Evolutionary conservation across 2,329 filamentous ascomycete genomes (phyloP).

Genomic region (Hypoxylon sp.): DNA sequence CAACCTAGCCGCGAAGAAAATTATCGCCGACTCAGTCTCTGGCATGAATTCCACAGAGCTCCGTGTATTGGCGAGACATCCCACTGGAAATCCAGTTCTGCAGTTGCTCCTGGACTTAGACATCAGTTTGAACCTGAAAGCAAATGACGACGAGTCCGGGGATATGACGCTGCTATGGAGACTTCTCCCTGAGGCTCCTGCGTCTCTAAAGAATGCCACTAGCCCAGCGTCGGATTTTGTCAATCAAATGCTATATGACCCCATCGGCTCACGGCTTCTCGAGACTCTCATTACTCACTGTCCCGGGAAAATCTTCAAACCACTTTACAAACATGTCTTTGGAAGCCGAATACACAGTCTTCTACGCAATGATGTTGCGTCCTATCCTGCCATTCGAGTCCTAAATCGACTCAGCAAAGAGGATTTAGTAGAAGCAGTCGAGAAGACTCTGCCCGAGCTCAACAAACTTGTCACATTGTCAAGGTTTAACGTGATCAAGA

Average conservation of each 20-base stretch:
- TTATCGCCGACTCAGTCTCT: slow-evolving; percentile 82
- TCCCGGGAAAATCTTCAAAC: slow-evolving; percentile 92
- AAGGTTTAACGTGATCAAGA: slow-evolving; percentile 83
- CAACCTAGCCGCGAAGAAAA: slow-evolving; percentile 80
- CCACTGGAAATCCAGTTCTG: slow-evolving; percentile 92
- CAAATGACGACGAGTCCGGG: slow-evolving; percentile 57
- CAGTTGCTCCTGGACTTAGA: slow-evolving; percentile 92
- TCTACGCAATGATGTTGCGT: slow-evolving; percentile 90
- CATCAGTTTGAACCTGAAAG: slow-evolving; percentile 79
- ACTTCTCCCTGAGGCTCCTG: slow-evolving; percentile 81
- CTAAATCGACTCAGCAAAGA: slow-evolving; percentile 89
- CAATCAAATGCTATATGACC: slow-evolving; percentile 89
- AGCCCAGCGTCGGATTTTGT: slow-evolving; percentile 84
- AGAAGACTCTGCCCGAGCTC: slow-evolving; percentile 80
- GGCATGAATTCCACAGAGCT: slow-evolving; percentile 85
- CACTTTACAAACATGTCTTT: slow-evolving; percentile 84
- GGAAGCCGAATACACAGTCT: slow-evolving; percentile 84
- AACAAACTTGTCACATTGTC: slow-evolving; percentile 80
- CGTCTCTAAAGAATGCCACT: slow-evolving; percentile 78
- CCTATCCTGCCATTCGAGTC: slow-evolving; percentile 87
- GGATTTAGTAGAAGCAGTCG: slow-evolving; percentile 81
- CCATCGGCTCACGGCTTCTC: slow-evolving; percentile 89
- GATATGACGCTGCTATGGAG: slow-evolving; percentile 75
- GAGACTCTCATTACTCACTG: slow-evolving; percentile 87
- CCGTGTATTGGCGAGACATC: slow-evolving; percentile 87